Evolutionary conservation across 257 asterid genomes (phyloP).

Genomic region (Penstemon davidsonii): DNA sequence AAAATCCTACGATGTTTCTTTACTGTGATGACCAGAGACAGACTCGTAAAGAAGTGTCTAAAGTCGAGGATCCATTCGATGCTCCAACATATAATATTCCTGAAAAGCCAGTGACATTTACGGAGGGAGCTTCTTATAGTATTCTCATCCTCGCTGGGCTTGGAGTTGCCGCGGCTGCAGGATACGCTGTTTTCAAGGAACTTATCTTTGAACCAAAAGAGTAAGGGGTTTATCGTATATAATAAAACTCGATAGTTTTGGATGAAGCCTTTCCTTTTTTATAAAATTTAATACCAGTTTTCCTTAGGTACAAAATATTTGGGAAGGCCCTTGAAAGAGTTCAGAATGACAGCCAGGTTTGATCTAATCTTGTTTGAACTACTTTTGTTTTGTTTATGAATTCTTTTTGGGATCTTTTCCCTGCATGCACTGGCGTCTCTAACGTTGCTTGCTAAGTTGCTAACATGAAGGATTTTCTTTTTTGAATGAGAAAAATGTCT

Average conservation of each 20-base stretch:
- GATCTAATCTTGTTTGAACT: constrained; percentile 17
- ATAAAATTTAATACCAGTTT: not conserved
- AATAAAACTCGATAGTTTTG: not conserved
- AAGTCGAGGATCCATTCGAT: constrained; percentile 61
- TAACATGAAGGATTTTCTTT: too few relatives aligned
- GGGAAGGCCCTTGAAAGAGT: constrained; percentile 63
- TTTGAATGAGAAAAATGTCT: too few relatives aligned
- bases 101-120: constrained; percentile 60
- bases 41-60: constrained; percentile 50
- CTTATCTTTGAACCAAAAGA: constrained; percentile 65
- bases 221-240: constrained; percentile 32
- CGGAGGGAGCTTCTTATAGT: constrained; percentile 66
- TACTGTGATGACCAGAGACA: constrained; percentile 18
- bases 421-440: not conserved
- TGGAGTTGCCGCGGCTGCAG: constrained; percentile 62
- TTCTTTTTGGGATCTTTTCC: not conserved
- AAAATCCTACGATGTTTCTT: not conserved
- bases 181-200: constrained; percentile 60
- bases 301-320: constrained; percentile 53
- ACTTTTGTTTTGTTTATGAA: not conserved
- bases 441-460: too few relatives aligned
- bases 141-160: constrained; percentile 59
- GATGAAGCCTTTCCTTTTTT: not conserved
- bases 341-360: constrained; percentile 62
- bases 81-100: constrained; percentile 68